Base-by-base conservation (phyloP, 164 flowering plant genomes). In the Taxillus chinensis region DNA sequence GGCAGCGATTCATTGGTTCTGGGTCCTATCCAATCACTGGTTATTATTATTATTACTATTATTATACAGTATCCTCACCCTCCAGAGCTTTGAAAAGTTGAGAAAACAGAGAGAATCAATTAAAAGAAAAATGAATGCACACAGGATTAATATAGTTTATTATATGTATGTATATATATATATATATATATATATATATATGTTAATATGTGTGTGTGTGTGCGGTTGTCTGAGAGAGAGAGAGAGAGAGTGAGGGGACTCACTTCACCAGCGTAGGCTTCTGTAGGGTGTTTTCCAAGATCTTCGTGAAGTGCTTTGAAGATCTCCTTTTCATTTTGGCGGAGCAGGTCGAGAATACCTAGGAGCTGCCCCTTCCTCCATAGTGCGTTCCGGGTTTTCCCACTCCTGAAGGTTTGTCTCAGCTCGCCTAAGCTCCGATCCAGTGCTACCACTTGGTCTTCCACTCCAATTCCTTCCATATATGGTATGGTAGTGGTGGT, bases 221-320 rank as follows among this genome's bases (percentile, higher is more conserved):
- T 27, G 27, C 2, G 27, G n/a, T n/a, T n/a, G n/a, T n/a, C n/a
- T n/a, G n/a, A n/a, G n/a, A n/a, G n/a, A n/a, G n/a, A n/a, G n/a
- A 50, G 49, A 42, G 7, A n/a, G 50, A 58, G 7, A 7, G 46
- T 11, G 12, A 37, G 45, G 5, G n/a, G 0, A 51, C 60, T 57
- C 64, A 86, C 98, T 82, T 92, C 98, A 63, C 89, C 96, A 12
- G 92, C 72, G 62, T 65, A 92, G 55, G 83, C 70, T 74, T 92
- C 98, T 17, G 66, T 74, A 0, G 77, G 80, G 67, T 78, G 89
- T 65, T 92, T 92, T 5, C 91, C 96, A 49, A 92, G 75, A 72
- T 92, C 98, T 16, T 77, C 65, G 17, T 68, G 15, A 38, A 92
- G 86, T 2, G 83, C 88, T 37, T 64, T 43, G 62, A 72, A 80